These are phyloP conservation scores for Alectoria sarmentosa DNA, from an alignment of 495 filamentous ascomycete species.

Conservation along the genomic window DNA sequence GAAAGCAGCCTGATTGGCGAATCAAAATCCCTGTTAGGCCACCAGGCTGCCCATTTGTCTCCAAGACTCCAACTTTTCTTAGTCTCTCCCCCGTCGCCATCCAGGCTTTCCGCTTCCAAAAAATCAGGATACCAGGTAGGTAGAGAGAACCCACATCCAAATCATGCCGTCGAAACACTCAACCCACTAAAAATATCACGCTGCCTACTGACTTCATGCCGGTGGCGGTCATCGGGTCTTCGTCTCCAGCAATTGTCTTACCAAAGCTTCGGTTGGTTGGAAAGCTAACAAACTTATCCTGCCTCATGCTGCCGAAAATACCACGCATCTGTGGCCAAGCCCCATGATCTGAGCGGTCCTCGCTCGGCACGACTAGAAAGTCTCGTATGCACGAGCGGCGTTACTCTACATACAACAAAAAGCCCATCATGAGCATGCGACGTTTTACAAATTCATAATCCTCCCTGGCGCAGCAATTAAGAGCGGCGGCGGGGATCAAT, in stretches of 20 bases:
- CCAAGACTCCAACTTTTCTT: constrained; percentile 10
- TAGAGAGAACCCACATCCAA: not conserved
- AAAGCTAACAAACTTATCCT: constrained; percentile 7
- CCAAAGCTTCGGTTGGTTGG: constrained; percentile 12
- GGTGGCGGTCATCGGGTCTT: constrained; percentile 15
- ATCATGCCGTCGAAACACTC: constrained; percentile 9
- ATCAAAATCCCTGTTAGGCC: constrained; percentile 18
- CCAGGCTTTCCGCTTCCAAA: constrained; percentile 13
- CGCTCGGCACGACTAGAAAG: constrained; percentile 7
- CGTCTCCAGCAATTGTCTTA: constrained; percentile 9
- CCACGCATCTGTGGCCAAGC: constrained; percentile 10
- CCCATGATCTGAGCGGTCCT: constrained; percentile 14
- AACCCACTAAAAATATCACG: not conserved
- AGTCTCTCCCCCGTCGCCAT: constrained; percentile 8
- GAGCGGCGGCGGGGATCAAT: constrained; percentile 12
- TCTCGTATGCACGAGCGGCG: constrained; percentile 17
- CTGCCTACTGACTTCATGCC: constrained; percentile 10
- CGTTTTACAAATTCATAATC: constrained; percentile 15
- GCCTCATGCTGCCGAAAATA: constrained; percentile 12
- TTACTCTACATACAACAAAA: constrained; percentile 6
- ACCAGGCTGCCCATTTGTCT: constrained; percentile 15
- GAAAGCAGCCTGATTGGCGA: constrained; percentile 7
- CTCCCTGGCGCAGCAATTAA: constrained; percentile 18
- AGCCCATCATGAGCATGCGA: not conserved
- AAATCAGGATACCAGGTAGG: constrained; percentile 14